A percentile compares a stretch with the other conserved stretches of the same genome.
Conservation (phyloP, 148 eudicot genomes). For the Hydrangea macrophylla region DNA sequence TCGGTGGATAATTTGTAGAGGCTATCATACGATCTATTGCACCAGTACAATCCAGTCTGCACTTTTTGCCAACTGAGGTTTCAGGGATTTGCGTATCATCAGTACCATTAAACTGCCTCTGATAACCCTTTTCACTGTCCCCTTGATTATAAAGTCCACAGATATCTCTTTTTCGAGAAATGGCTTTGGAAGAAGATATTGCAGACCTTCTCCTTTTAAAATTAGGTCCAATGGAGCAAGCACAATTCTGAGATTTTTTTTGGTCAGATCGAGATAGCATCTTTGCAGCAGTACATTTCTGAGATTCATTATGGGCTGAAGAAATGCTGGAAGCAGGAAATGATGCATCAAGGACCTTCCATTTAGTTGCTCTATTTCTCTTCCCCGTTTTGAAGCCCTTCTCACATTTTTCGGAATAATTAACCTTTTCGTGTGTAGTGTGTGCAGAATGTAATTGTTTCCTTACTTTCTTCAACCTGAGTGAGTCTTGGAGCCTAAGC, state of each 20-base stretch:
- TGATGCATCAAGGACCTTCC: slow-evolving; percentile 27
- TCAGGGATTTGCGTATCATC: slow-evolving; percentile 31
- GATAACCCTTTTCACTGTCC: slow-evolving; percentile 20
- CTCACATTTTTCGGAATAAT: slow-evolving; percentile 15
- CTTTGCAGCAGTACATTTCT: slow-evolving; percentile 17
- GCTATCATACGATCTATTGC: slow-evolving; percentile 21
- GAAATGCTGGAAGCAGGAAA: slow-evolving; percentile 23
- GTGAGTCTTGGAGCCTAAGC: slow-evolving; percentile 25
- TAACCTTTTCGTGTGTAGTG: slow-evolving; percentile 14
- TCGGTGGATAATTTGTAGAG: slow-evolving; percentile 6
- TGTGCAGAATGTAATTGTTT: slow-evolving; percentile 19
- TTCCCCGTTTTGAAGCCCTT: slow-evolving; percentile 19
- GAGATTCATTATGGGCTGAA: slow-evolving; percentile 21
- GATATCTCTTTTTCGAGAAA: slow-evolving; percentile 31
- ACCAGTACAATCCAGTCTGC: slow-evolving; percentile 21
- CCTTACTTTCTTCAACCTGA: slow-evolving; percentile 23
- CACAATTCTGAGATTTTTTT: slow-evolving; percentile 22
- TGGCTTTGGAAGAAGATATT: slow-evolving; percentile 27
- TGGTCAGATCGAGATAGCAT: slow-evolving; percentile 22
- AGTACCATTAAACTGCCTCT: slow-evolving; percentile 15
- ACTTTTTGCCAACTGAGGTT: slow-evolving; percentile 29
- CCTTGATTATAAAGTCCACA: slow-evolving; percentile 13
- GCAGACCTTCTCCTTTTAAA: slow-evolving; percentile 27
- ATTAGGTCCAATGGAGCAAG: slow-evolving; percentile 18
- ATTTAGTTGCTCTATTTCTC: slow-evolving; percentile 30